Evolutionary conservation across 192 early-diverging fungal genomes (phyloP), one percentile per base, ranked within the genome.

Genomic region (Linderina pennispora): DNA sequence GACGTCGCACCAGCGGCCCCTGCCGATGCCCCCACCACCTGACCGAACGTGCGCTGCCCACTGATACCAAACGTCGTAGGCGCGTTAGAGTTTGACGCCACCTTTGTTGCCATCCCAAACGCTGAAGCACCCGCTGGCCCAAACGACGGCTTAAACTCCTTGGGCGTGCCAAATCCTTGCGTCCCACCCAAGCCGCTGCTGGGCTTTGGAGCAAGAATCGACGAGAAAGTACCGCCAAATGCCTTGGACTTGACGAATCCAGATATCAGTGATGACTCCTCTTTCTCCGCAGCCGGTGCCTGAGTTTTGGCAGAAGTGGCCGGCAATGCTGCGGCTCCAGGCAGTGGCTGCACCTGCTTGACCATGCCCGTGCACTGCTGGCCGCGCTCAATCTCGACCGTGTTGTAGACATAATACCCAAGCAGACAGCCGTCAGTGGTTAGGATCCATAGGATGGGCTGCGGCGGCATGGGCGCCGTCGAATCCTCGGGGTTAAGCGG

Each of bases 381-480:
- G 8, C 62, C 66, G 6, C 36, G 33, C 17, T 58, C 60, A 38
- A 76, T 77, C 34, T 81, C 68, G 22, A 64, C 58, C 3, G 55
- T 49, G 48, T 88, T 83, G 45, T 84, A 58, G 17, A 83, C 58
- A 41, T 80, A 74, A 56, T 82, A 94, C 2, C 80, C 87, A 10
- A 80, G 36, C 17, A 91, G 52, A 10, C 69, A 53, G 0, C 76
- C 87, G 28, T 78, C 76, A 16, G 79, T 79, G 45, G 77, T 88
- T n/a, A 85, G 74, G 8, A 81, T 75, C 53, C 80, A 86, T 17
- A 91, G 22, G 11, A 89, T 76, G 1, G 91, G 91, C 8, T 77
- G 78, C 8, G 91, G 78, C 1, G 55, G 44, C 0, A 83, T 62
- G 5, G 48, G 39, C 4, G 50, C 67, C 8, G 62, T 69, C 25